A percentile compares a stretch with the other conserved stretches of the same genome.
Evolutionary conservation across 2,329 filamentous ascomycete species (phyloP).

Genomic region (Diaporthe sp.): DNA sequence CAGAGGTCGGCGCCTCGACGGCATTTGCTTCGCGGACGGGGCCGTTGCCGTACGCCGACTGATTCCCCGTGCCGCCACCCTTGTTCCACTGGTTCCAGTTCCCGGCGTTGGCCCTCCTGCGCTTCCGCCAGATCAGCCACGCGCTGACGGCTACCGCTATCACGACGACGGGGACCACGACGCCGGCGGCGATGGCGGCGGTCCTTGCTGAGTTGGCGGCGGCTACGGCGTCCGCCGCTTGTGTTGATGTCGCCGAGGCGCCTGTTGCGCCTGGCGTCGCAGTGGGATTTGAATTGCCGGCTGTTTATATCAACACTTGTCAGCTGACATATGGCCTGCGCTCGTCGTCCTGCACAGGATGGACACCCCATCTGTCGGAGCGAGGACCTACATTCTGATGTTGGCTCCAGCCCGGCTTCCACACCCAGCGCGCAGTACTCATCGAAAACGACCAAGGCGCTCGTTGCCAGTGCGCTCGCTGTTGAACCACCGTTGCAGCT

Average conservation of each 20-base stretch:
- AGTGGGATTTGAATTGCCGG: neutral
- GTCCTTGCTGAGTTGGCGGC: neutral
- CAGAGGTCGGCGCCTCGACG: slow-evolving; percentile 17
- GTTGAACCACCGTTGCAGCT: slow-evolving; percentile 19
- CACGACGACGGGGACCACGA: slow-evolving; percentile 17
- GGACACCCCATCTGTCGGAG: neutral
- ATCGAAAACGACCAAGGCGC: slow-evolving; percentile 24
- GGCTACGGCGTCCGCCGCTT: neutral
- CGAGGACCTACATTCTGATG: slow-evolving; percentile 10
- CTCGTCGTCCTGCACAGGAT: no score
- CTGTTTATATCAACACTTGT: neutral
- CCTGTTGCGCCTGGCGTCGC: slow-evolving; percentile 10
- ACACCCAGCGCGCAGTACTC: slow-evolving; percentile 27
- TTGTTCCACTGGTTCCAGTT: slow-evolving; percentile 20
- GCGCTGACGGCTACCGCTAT: neutral
- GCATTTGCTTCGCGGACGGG: slow-evolving; percentile 16
- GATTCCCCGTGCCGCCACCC: neutral
- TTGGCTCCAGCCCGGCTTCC: slow-evolving; percentile 20
- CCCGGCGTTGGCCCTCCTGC: neutral
- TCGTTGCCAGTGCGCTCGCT: slow-evolving; percentile 23
- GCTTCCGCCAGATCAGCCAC: slow-evolving; percentile 16
- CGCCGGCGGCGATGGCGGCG: slow-evolving; percentile 3
- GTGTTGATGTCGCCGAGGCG: neutral
- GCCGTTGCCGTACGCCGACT: neutral
- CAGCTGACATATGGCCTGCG: neutral